These are phyloP conservation scores for Funneliformis geosporum DNA, from an alignment of 192 early-diverging fungal genomes.

Conservation along the genomic window DNA sequence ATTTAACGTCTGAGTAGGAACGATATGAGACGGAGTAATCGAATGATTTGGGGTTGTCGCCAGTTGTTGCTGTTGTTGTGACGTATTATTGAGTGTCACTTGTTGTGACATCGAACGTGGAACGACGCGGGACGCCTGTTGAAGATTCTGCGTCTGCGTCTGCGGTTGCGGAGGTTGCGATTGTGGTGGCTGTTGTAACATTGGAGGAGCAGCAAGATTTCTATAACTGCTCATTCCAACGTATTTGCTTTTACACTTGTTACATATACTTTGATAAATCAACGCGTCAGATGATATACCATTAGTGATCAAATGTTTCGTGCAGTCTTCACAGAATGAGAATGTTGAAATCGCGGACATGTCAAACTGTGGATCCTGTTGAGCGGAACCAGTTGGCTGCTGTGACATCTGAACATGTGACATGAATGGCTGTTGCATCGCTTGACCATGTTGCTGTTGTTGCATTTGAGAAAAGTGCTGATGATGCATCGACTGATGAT, in stretches of 20 bases:
- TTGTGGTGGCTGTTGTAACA: neutral
- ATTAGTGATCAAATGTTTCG: neutral
- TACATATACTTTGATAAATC: neutral
- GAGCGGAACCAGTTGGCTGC: neutral
- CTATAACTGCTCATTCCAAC: neutral
- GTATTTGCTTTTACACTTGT: slow-evolving; percentile 9
- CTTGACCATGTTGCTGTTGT: slow-evolving; percentile 5
- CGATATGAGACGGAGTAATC: neutral
- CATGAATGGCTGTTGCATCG: neutral
- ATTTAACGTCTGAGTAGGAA: neutral
- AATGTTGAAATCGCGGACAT: neutral
- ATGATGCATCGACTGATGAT: neutral
- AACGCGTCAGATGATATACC: neutral
- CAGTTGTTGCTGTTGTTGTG: neutral
- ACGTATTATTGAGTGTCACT: neutral
- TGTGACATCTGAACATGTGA: neutral
- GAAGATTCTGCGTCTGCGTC: neutral
- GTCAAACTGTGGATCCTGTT: neutral
- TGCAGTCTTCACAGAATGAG: neutral
- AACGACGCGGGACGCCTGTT: neutral
- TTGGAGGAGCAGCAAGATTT: neutral
- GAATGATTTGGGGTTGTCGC: neutral
- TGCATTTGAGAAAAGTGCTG: neutral
- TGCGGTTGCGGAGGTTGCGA: neutral
- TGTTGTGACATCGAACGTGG: neutral